Evolutionary conservation across 176 grass and related monocot species (phyloP), one percentile per base, ranked within the genome.

Genomic region (Triticum timopheevii): DNA sequence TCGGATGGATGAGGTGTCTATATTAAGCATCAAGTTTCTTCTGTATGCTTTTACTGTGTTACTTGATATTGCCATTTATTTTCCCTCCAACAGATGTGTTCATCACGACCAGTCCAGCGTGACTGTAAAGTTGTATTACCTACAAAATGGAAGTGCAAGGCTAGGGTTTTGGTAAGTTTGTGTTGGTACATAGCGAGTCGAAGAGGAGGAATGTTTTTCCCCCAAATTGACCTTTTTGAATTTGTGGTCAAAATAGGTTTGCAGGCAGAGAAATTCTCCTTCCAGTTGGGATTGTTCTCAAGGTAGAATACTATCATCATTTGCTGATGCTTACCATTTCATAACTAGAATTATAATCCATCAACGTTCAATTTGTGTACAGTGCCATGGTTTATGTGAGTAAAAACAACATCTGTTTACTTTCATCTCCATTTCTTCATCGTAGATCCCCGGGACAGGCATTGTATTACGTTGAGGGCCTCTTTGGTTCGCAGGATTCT

Each of bases 71-170:
- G 33, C 13, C 76, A 83, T 73, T 59, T 81, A 59, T 89, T 45
- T 66, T 87, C 79, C 27, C 30, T 87, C 24, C 30, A 74, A 86
- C 82, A 98, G 96, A 92, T 98, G 96, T 91, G 94, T 96, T 84
- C 90, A 95, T 35, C 72, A 73, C 7, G 96, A 98, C 69, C 88
- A 90, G 77, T 92, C 96, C 79, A 91, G 90, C 87, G 93, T 98
- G 74, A 87, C 96, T 63, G 15, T 94, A 81, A 98, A 94, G 85
- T 66, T 98, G 67, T 98, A 98, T 88, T 98, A 98, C 85, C 88
- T 98, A 80, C 92, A 90, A 88, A 98, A 94, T 96, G 96, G 93
- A 92, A 98, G 96, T 76, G 91, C 93, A 80, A 98, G 96, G 80
- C 71, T 98, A 85, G 96, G 96, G 50, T 98, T 98, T 86, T 98